Base-by-base conservation (phyloP, 805 yeast genomes). In the Limtongia smithiae region DNA sequence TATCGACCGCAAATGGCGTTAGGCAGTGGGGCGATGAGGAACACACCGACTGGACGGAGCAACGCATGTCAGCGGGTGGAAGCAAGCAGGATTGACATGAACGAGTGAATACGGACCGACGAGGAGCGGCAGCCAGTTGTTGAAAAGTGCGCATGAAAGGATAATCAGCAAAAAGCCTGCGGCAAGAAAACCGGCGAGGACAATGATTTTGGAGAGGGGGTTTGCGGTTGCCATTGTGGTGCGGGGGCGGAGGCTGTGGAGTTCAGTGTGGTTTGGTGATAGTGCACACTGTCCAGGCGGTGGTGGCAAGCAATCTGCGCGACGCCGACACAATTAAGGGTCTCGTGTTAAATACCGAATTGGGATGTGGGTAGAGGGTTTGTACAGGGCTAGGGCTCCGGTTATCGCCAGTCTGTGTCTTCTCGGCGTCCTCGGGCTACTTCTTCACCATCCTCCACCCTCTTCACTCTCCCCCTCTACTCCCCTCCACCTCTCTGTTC, bases 91-190 rank as follows among this genome's bases (percentile, higher is more conserved):
- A 40, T 24, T 18, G 27, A 17, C 33, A 4, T 25, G 14, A 37
- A 31, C 17, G 21, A 11, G 34, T 1, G 27, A 25, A 4, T 2
- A 72, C 78, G 41, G 56, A 74, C 78, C 75, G 58, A 85, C 87
- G 33, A 83, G 75, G 50, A 91, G 75, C 32, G 98, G 97, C 62
- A 83, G 80, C 94, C 96, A 93, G 66, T 88, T 89, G 41, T 86
- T 85, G 70, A 80, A 87, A 11, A 93, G 73, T 2, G 93, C 91
- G 44, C 95, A 89, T 39, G 96, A 88, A 30, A 93, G 73, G 22
- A 91, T 85, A 37, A 90, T 88, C 56, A 93, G 72, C 31, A 93
- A 77, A 61, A 91, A 91, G 4, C 98, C 98, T 58, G 88, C 76
- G 0, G 97, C 93, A 27, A 91, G 75, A 39, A 90, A 81, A 34